A percentile compares a stretch with the other conserved stretches of the same genome.
phyloP scores from a whole-genome alignment of 2,329 filamentous ascomycete genomes.

The Arthrinium phaeospermum region DNA sequence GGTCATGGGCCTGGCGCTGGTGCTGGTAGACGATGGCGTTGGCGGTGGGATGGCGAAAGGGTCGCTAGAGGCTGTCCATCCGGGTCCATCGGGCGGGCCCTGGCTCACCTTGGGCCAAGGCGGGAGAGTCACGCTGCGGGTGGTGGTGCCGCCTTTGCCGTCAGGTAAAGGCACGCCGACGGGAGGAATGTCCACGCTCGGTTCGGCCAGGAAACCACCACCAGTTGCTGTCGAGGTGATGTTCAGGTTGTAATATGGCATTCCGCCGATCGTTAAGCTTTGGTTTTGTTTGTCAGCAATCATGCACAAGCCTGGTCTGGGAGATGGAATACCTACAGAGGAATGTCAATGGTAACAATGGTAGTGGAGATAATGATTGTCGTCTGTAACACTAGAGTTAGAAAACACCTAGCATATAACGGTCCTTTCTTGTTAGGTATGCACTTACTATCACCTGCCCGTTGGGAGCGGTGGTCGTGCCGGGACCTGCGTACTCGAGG shows the following conservation, averaged over 20 bases:
- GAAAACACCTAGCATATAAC: neutral
- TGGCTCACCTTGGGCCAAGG: slow-evolving; percentile 29
- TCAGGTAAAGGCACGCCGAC: slow-evolving; percentile 27
- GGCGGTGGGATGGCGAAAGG: slow-evolving; percentile 1
- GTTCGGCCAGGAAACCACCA: neutral
- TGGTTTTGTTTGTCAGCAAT: neutral
- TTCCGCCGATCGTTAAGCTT: slow-evolving; percentile 20
- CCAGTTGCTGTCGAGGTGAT: slow-evolving; percentile 19
- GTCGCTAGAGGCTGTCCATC: slow-evolving; percentile 9
- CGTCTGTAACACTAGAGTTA: neutral
- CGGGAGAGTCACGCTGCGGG: slow-evolving; percentile 28
- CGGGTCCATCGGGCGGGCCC: slow-evolving; percentile 7
- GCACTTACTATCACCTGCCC: neutral
- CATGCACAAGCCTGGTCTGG: no score
- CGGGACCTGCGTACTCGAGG: slow-evolving; percentile 27
- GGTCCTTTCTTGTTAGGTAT: neutral
- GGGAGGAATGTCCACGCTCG: slow-evolving; percentile 27
- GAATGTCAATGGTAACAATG: slow-evolving; percentile 26
- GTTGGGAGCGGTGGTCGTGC: slow-evolving; percentile 24
- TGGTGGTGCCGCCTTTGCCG: slow-evolving; percentile 25
- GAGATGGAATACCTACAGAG: slow-evolving; percentile 21
- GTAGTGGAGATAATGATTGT: slow-evolving; percentile 22
- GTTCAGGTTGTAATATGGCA: slow-evolving; percentile 31
- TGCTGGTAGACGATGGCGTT: neutral
- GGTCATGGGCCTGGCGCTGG: neutral